A percentile compares a stretch with the other conserved stretches of the same genome.
These are phyloP conservation scores for Microdochium nivale DNA, from an alignment of 2,329 filamentous ascomycete species.

Conservation along the genomic window DNA sequence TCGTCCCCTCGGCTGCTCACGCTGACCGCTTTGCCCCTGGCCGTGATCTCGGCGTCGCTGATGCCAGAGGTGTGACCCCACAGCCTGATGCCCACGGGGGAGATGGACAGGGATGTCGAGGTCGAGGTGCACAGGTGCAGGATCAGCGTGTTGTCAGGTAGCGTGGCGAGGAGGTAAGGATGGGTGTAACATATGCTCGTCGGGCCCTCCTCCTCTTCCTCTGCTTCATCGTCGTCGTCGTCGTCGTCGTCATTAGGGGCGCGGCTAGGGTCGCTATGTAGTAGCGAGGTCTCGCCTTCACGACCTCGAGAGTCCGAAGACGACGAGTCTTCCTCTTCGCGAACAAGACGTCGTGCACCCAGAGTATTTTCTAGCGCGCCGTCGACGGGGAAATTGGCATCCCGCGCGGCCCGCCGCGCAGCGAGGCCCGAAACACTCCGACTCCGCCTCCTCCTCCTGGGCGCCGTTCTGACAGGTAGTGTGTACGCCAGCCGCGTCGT, in stretches of 20 bases:
- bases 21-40: slow-evolving; percentile 82
- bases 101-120: slow-evolving; percentile 56
- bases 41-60: slow-evolving; percentile 74
- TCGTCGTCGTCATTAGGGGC: neutral
- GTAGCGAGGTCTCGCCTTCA: no score
- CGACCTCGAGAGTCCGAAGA: no score
- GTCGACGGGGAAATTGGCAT: neutral
- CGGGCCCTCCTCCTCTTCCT: slow-evolving; percentile 32
- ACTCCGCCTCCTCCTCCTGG: slow-evolving; percentile 1
- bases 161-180: slow-evolving; percentile 75
- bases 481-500: slow-evolving; percentile 32
- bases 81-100: slow-evolving; percentile 58
- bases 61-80: slow-evolving; percentile 93
- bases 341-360: no score
- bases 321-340: no score
- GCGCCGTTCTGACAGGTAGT: slow-evolving; percentile 15
- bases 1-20: slow-evolving; percentile 73
- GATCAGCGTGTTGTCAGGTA: slow-evolving; percentile 81
- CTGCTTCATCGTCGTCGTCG: neutral
- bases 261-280: neutral
- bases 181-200: slow-evolving; percentile 63
- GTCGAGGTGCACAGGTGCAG: slow-evolving; percentile 75
- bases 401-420: neutral
- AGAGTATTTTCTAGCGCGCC: neutral
- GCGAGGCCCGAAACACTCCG: slow-evolving; percentile 1